Conservation (phyloP, 2,329 filamentous ascomycete species). For the Fusarium longipes region DNA sequence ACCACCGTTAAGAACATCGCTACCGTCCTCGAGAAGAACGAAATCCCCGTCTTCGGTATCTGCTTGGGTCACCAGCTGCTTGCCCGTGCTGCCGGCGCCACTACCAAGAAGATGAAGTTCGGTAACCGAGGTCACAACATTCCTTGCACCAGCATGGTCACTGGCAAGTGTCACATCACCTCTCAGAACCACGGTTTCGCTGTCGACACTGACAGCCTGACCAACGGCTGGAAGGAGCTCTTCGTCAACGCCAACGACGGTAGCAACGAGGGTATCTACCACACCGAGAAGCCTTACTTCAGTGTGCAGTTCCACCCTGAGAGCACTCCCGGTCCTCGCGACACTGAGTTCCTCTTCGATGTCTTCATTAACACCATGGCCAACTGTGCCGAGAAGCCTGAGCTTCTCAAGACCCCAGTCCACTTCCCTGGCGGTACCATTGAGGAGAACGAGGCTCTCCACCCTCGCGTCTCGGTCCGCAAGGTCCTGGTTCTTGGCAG, state of each 20-base stretch:
- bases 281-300: slow-evolving; percentile 88
- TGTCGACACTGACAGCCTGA: slow-evolving; percentile 82
- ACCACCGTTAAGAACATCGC: slow-evolving; percentile 83
- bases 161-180: slow-evolving; percentile 97
- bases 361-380: slow-evolving; percentile 91
- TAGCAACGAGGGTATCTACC: slow-evolving; percentile 97
- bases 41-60: slow-evolving; percentile 93
- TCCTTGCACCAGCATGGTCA: slow-evolving; percentile 94
- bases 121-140: slow-evolving; percentile 99
- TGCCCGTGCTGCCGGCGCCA: slow-evolving; percentile 85
- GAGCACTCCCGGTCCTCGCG: slow-evolving; percentile 92
- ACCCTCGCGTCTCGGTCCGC: slow-evolving; percentile 86
- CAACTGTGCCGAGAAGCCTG: slow-evolving; percentile 74
- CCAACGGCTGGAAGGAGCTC: slow-evolving; percentile 87
- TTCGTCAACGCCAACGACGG: slow-evolving; percentile 99
- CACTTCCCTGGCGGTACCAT: slow-evolving; percentile 86
- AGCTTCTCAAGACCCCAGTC: slow-evolving; percentile 77
- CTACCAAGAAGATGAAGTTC: slow-evolving; percentile 97
- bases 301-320: slow-evolving; percentile 99
- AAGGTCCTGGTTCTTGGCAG: slow-evolving; percentile 95
- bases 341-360: slow-evolving; percentile 97
- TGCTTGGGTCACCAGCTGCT: slow-evolving; percentile 95
- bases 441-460: slow-evolving; percentile 79
- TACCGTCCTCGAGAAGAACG: slow-evolving; percentile 79
- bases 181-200: slow-evolving; percentile 99